Evolutionary conservation across 257 asterid genomes (phyloP).

Genomic region (Datura wrightii): DNA sequence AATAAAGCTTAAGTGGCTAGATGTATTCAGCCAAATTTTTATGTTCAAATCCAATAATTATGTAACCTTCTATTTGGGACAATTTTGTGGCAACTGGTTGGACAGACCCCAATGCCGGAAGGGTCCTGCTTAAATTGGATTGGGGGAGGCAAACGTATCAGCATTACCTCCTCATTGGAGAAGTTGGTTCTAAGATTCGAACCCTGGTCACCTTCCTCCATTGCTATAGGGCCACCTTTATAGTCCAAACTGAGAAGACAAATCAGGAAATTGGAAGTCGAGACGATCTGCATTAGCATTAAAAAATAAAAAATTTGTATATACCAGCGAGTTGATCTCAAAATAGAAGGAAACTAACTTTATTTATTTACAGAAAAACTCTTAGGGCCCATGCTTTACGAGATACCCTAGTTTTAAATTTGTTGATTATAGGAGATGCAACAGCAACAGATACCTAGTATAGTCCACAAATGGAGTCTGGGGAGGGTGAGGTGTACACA

Average conservation of each 20-base stretch:
- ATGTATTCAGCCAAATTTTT: not conserved
- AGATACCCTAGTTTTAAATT: no score
- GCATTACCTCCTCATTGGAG: conserved; percentile 2
- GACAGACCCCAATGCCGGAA: not conserved
- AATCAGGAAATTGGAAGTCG: conserved; percentile 6
- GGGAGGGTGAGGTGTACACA: no score
- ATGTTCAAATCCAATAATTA: not conserved
- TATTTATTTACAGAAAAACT: no score
- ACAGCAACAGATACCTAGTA: no score
- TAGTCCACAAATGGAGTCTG: no score
- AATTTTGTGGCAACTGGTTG: not conserved
- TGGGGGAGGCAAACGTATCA: not conserved
- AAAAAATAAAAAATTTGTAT: not conserved
- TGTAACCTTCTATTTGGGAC: not conserved
- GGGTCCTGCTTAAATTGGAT: not conserved
- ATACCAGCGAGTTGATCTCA: not conserved
- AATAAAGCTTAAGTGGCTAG: no score
- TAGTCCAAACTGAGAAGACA: not conserved
- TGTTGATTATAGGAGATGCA: no score
- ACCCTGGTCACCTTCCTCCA: not conserved
- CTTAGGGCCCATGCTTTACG: no score
- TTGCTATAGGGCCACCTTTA: not conserved
- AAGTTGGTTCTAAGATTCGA: conserved; percentile 11
- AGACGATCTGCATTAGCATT: not conserved
- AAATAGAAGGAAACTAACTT: no score